Base-by-base conservation (phyloP, 495 filamentous ascomycete species). In the Aspergillus cavernicola region DNA sequence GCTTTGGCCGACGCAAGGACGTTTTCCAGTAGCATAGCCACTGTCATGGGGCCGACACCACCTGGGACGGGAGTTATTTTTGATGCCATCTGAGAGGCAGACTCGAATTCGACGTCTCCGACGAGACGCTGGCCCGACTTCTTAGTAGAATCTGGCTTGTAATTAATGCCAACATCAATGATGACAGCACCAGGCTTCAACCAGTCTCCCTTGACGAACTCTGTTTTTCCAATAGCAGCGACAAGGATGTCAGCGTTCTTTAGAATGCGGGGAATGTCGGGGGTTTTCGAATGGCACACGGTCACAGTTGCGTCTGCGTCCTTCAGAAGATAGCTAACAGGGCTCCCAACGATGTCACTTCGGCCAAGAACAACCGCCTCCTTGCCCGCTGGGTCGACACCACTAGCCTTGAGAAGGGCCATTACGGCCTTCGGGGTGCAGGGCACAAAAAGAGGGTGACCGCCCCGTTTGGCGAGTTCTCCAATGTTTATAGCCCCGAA, bases 391-490 rank as follows among this genome's bases (percentile, higher is more conserved):
- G 92, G 75, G 40, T 95, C 80, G 11, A 97, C 85, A 16, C 90
- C 92, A 46, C 86, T 84, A 62, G 92, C 89, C 61, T 87, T 65
- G 35, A 98, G 76, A 55, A 98, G 80, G 32, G 88, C 88, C 90
- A 97, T 97, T 52, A 97, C 88, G 55, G 93, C 93, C 73, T 96
- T 90, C 8, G 93, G 95, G 2, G 93, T 98, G 76, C 93, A 98
- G 35, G 93, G 93, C 48, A 83, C 81, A 68, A 97, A 98, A 31
- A 88, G 77, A 18, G 93, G 95, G 42, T 78, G 77, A 15, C 92
- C 92, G 36, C 93, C 90, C 54, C 90, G 85, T 79, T 97, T 97
- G 50, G 95, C 91, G 57, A 98, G 80, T 66, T 97, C 91, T 47
- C 93, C 93, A 62, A 97, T 96, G 69, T 96, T 97, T 56, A 80